Base-by-base conservation (phyloP, 2,329 filamentous ascomycete genomes). In the Pseudogymnoascus sp. region DNA sequence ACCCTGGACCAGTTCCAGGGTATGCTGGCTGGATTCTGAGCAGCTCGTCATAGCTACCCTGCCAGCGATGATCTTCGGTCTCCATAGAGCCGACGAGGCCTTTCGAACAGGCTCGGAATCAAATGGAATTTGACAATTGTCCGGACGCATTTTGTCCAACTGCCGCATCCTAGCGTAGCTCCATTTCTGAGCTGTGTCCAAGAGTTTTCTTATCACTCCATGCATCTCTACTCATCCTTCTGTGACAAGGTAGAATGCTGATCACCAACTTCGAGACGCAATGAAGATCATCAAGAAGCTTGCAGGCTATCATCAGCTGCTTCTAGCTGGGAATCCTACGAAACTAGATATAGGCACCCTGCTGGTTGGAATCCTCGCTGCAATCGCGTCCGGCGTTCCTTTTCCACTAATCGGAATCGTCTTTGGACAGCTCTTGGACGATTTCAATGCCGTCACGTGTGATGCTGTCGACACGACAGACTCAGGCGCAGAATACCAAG, bases 321-420 rank as follows among this genome's bases (percentile, higher is more conserved):
- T 77, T 47, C 63, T 77, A 64, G 74, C 75, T 37, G 74, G 69
- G n/a, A 73, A 71, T 29, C 75, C 75, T 23, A 73, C 75, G 12
- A 71, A 67, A 59, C 42, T 67, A 40, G 74, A 75, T 64, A 39
- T 70, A 36, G 14, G 66, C 18, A 68, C 74, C 29, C 67, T 79
- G 40, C 63, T 75, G 57, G 68, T 73, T 47, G 79, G 78, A 63
- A 68, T 69, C 63, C 47, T 80, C 34, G 75, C 75, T 63, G 79
- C 83, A 64, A 81, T 82, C 34, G 81, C 78, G 29, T 79, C 83
- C 12, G 84, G 84, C 60, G 77, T 85, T 2, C 84, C 84, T 0
- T 86, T 86, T 66, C 84, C 84, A 11, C 74, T 87, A 14, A 80
- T 86, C 70, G 84, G 82, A 64, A 83, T 87, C 66, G 75, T 87